Evolutionary conservation across 768 basidiomycete genomes (phyloP).

Genomic region (Podaxis carcinomalis): DNA sequence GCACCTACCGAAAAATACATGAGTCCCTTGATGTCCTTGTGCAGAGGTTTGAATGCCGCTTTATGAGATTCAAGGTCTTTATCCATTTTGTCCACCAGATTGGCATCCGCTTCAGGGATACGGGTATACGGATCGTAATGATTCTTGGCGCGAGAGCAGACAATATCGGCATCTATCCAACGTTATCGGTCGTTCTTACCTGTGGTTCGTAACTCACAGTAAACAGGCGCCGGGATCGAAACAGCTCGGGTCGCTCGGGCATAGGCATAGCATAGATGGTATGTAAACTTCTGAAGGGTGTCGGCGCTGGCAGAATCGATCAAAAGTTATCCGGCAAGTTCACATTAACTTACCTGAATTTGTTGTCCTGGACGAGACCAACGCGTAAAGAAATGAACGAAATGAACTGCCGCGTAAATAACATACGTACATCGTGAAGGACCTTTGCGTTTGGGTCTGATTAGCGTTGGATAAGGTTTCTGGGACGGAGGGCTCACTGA

Average conservation of each 20-base stretch:
- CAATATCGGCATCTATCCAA: slow-evolving; percentile 66
- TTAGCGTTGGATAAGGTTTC: background rate
- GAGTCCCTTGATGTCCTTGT: slow-evolving; percentile 24
- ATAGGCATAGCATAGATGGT: slow-evolving; percentile 71
- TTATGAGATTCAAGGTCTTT: slow-evolving; percentile 43
- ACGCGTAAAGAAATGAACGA: background rate
- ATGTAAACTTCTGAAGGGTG: slow-evolving; percentile 63
- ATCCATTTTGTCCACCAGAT: slow-evolving; percentile 16
- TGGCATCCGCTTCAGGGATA: slow-evolving; percentile 33
- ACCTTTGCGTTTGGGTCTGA: background rate
- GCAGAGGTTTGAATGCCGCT: slow-evolving; percentile 43
- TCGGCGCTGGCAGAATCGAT: slow-evolving; percentile 42
- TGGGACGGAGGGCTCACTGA: background rate
- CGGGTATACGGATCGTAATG: slow-evolving; percentile 41
- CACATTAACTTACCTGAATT: slow-evolving; percentile 45
- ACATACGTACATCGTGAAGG: slow-evolving; percentile 18
- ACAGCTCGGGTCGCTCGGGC: slow-evolving; percentile 73
- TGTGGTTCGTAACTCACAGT: slow-evolving; percentile 44
- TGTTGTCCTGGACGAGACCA: slow-evolving; percentile 36
- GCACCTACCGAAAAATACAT: slow-evolving; percentile 38
- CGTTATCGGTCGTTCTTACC: background rate
- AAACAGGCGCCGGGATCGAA: slow-evolving; percentile 76
- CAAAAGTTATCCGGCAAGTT: background rate
- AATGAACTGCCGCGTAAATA: background rate
- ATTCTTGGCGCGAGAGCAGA: slow-evolving; percentile 33